Evolutionary conservation across 1,139 yeast species (phyloP).

Genomic region (Suhomyces kunorum): DNA sequence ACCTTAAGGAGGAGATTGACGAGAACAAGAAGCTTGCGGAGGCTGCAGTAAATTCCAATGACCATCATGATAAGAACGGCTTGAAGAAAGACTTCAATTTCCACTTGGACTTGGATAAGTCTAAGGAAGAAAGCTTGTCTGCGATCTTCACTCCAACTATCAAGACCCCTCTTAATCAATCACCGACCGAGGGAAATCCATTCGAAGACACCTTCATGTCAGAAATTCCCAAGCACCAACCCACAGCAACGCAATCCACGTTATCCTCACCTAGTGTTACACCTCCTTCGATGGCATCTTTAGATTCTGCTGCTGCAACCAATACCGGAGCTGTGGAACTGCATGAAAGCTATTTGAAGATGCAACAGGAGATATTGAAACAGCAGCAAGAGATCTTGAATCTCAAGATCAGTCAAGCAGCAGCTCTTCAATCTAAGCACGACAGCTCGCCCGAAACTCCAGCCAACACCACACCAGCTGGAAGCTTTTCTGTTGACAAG

Average conservation of each 20-base stretch:
- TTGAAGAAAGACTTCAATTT: constrained; percentile 5
- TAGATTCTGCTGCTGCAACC: background rate
- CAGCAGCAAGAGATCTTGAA: constrained; percentile 41
- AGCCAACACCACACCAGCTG: background rate
- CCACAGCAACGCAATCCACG: background rate
- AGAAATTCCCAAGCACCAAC: constrained; percentile 13
- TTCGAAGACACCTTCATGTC: constrained; percentile 37
- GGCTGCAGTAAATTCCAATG: background rate
- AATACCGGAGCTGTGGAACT: constrained; percentile 19
- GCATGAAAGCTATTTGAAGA: constrained; percentile 40
- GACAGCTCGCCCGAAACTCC: background rate
- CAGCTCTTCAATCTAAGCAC: background rate
- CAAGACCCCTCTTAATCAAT: constrained; percentile 31
- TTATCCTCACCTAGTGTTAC: constrained; percentile 6
- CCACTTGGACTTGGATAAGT: constrained; percentile 12
- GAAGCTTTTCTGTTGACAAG: constrained; percentile 3
- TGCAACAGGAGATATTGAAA: constrained; percentile 41
- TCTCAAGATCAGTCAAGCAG: constrained; percentile 16
- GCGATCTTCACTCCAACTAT: constrained; percentile 45
- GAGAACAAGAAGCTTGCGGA: background rate
- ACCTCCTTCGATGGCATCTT: constrained; percentile 8
- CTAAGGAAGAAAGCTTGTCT: constrained; percentile 15
- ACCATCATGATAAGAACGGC: background rate
- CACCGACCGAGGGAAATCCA: constrained; percentile 36
- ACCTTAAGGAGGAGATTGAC: constrained; percentile 19